Base-by-base conservation (phyloP, 2,329 filamentous ascomycete species). In the Neoscytalidium dimidiatum region DNA sequence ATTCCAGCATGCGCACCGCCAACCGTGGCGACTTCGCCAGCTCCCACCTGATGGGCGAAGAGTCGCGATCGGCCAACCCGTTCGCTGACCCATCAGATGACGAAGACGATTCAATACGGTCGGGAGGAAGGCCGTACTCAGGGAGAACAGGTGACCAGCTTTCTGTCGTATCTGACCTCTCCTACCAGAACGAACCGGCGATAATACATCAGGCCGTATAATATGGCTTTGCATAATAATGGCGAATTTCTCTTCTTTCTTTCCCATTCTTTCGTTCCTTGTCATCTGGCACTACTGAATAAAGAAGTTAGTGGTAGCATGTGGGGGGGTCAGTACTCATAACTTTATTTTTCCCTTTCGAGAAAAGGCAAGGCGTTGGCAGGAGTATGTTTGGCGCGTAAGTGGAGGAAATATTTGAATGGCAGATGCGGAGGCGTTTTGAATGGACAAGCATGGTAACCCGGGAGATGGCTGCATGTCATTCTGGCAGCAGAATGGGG, bases 1-100 rank as follows among this genome's bases (percentile, higher is more conserved):
- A 60, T 3, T 57, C 62, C 9, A 64, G 62, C 31, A 60, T 64
- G 53, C 62, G 62, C n/a, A 53, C 62, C 21, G 57, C 43, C 14
- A 17, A 44, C 6, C 41, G 38, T 9, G 49, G 49, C 9, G 62
- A 64, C 38, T 63, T 9, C 3, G 46, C 46, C 38, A 62, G 44
- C 14, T 29, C 29, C 31, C 29, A 38, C 11, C 44, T 28, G 14
- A 21, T 23, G 31, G 23, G 17, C 29, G 31, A 62, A 13, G 13
- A 38, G 19, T 13, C 51, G n/a, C 52, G 31, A 28, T 4, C 21
- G 7, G 38, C 33, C 57, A 64, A 64, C 23, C 62, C 62, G n/a
- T 64, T 64, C 21, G 62, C 62, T 8, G 62, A 64, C 23, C 62
- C 62, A 21, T 53, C 41, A n/a, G 49, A 57, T n/a, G 62, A 63